Percentiles rank a stretch among this genome's conserved stretches.
phyloP scores from a whole-genome alignment of 371 early-diverging fungal species.

The Lichtheimia corymbifera region DNA sequence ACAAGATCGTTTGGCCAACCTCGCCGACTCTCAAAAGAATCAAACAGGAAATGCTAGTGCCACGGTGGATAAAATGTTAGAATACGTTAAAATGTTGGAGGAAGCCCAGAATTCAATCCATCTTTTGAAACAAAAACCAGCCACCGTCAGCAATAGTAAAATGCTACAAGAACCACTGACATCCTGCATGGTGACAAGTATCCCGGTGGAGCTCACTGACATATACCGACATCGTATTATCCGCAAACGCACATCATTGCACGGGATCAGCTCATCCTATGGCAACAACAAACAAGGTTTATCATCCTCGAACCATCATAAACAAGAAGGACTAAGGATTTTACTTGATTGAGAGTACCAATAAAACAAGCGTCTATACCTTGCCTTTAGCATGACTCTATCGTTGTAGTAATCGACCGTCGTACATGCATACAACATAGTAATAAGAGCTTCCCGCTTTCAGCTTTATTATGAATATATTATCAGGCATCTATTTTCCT shows the following conservation, averaged over 20 bases:
- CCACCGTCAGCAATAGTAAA: conserved; percentile 8
- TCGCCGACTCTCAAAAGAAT: conserved; percentile 26
- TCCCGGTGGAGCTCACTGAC: not conserved
- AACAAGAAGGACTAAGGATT: not conserved
- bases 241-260: not conserved
- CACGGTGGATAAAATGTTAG: conserved; percentile 28
- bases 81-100: conserved; percentile 38
- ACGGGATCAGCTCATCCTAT: not conserved
- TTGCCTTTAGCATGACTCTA: too few relatives aligned
- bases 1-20: conserved; percentile 24
- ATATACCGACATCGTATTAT: not conserved
- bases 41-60: conserved; percentile 28
- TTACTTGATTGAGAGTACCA: not conserved
- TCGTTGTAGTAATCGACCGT: too few relatives aligned
- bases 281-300: not conserved
- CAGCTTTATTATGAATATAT: too few relatives aligned
- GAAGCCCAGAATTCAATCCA: conserved; percentile 39
- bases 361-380: too few relatives aligned
- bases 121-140: not conserved
- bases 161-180: not conserved
- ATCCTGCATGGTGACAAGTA: not conserved
- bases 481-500: too few relatives aligned
- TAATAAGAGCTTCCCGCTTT: too few relatives aligned
- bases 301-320: not conserved
- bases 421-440: too few relatives aligned